Percentiles rank a stretch among this genome's conserved stretches.
Evolutionary conservation across 345 rosid genomes (phyloP).

Genomic region (Hypericum perforatum): DNA sequence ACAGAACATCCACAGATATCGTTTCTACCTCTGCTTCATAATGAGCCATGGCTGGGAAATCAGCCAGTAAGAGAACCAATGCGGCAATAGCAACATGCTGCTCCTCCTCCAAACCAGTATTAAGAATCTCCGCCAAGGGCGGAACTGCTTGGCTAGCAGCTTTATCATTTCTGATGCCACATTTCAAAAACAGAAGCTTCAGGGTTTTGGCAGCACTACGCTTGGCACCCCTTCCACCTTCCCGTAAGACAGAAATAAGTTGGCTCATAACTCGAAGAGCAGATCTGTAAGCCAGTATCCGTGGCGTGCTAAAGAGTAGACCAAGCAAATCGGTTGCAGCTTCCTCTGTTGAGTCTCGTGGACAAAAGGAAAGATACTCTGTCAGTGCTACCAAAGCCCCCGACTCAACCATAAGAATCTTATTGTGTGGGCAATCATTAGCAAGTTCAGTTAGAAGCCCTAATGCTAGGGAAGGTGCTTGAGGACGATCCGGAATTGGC

Average conservation of each 20-base stretch:
- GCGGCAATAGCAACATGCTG: conserved; percentile 99
- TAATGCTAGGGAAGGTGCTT: conserved; percentile 89
- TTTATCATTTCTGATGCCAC: conserved; percentile 92
- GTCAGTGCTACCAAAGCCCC: conserved; percentile 93
- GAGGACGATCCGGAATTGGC: conserved; percentile 99
- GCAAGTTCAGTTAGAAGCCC: conserved; percentile 89
- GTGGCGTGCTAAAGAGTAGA: conserved; percentile 72
- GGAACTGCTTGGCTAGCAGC: conserved; percentile 92
- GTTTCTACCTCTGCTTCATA: conserved; percentile 96
- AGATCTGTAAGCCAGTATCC: conserved; percentile 90
- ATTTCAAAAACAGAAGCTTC: conserved; percentile 90
- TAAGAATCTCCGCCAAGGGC: conserved; percentile 96
- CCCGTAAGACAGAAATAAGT: conserved; percentile 88
- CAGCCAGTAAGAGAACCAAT: conserved; percentile 82
- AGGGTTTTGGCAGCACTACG: conserved; percentile 92
- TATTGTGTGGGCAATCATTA: conserved; percentile 78
- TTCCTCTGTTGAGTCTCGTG: conserved; percentile 96
- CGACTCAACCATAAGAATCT: conserved; percentile 91
- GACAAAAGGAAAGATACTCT: conserved; percentile 95
- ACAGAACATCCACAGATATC: conserved; percentile 97
- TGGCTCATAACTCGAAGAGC: conserved; percentile 89
- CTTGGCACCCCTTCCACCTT: conserved; percentile 98
- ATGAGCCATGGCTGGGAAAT: conserved; percentile 86
- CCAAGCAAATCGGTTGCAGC: conserved; percentile 97
- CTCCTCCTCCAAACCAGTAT: conserved; percentile 85